Evolutionary conservation across 2,329 filamentous ascomycete genomes (phyloP).

Genomic region (Aureobasidium namibiae): DNA sequence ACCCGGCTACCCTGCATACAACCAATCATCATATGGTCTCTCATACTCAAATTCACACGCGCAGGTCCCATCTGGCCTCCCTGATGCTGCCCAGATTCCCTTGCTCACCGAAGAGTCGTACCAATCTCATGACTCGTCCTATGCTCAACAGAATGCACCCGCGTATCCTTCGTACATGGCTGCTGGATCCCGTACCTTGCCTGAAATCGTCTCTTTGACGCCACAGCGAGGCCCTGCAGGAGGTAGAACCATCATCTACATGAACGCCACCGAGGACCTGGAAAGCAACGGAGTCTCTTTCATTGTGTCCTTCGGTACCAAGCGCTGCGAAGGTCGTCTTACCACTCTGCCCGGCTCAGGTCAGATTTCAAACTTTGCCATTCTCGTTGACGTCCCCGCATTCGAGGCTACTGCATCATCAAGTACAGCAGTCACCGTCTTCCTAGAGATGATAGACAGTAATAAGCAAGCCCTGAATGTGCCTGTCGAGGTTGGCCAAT

Average conservation of each 20-base stretch:
- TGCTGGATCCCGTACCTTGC: slow-evolving; percentile 50
- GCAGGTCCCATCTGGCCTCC: slow-evolving; percentile 41
- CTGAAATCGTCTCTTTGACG: slow-evolving; percentile 60
- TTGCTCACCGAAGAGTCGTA: slow-evolving; percentile 36
- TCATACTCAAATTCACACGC: slow-evolving; percentile 43
- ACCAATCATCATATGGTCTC: slow-evolving; percentile 41
- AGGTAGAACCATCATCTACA: slow-evolving; percentile 63
- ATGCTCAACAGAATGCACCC: slow-evolving; percentile 47
- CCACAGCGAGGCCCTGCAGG: slow-evolving; percentile 62
- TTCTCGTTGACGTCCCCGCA: slow-evolving; percentile 64
- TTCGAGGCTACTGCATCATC: slow-evolving; percentile 49
- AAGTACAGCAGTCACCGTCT: slow-evolving; percentile 50
- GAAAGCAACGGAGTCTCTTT: slow-evolving; percentile 45
- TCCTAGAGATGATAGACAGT: slow-evolving; percentile 49
- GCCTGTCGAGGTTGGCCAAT: slow-evolving; percentile 49
- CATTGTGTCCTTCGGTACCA: slow-evolving; percentile 68
- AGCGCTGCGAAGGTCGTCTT: slow-evolving; percentile 60
- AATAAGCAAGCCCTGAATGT: slow-evolving; percentile 30
- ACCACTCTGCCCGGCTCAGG: slow-evolving; percentile 51
- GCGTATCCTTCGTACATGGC: slow-evolving; percentile 60
- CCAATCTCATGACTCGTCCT: slow-evolving; percentile 42
- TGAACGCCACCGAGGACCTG: slow-evolving; percentile 69
- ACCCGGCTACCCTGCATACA: slow-evolving; percentile 40
- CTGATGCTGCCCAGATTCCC: slow-evolving; percentile 35
- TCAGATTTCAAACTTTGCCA: slow-evolving; percentile 59